These are phyloP conservation scores for Penicillium italicum DNA, from an alignment of 2,329 filamentous ascomycete genomes.

Conservation along the genomic window DNA sequence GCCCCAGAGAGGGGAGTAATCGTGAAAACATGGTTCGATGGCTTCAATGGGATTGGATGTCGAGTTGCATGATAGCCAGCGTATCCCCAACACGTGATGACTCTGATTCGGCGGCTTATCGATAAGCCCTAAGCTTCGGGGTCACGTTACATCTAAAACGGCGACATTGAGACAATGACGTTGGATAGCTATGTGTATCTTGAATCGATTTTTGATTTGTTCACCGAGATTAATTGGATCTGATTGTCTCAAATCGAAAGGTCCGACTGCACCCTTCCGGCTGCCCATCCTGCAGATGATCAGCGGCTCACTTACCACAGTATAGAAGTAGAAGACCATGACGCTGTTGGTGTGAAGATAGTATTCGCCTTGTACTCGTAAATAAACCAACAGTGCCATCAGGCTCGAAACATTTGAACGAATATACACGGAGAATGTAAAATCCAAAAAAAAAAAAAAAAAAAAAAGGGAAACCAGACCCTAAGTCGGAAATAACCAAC, in stretches of 20 bases:
- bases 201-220: not conserved
- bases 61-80: constrained; percentile 9
- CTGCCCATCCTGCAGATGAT: not conserved
- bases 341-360: not conserved
- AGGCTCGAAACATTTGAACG: not conserved
- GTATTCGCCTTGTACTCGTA: not conserved
- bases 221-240: not conserved
- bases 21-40: constrained; percentile 30
- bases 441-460: not conserved
- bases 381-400: not conserved
- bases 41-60: constrained; percentile 15
- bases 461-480: no score
- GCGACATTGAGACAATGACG: not conserved
- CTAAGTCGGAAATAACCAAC: not conserved
- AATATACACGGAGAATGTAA: not conserved
- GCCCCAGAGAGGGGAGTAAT: constrained; percentile 25
- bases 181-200: not conserved
- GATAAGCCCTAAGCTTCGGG: constrained; percentile 12
- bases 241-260: not conserved
- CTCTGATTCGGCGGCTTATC: constrained; percentile 9
- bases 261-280: not conserved
- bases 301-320: not conserved
- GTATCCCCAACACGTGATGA: constrained; percentile 17
- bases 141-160: not conserved
- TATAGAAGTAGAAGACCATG: not conserved